Evolutionary conservation across 306 rosid genomes (phyloP), one percentile per base, ranked within the genome.

Genomic region (Castanea crenata): DNA sequence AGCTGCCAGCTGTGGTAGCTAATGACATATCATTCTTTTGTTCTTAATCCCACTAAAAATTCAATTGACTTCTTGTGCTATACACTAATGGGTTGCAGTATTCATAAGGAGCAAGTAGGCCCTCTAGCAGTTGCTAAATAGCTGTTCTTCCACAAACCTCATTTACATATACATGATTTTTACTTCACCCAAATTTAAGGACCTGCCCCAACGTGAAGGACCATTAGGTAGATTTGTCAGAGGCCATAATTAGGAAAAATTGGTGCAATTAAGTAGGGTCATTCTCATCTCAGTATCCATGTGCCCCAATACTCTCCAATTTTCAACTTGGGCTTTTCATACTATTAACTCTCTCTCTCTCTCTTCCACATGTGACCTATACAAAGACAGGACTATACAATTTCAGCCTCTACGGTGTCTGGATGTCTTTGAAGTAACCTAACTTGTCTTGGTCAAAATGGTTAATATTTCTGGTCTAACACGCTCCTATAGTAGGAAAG

Each of bases 161-260:
- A 64, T 74, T 64, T 41, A 41, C 46, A 41, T 41, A 41, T 41
- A 76, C 69, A 23, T 35, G 59, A 49, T 49, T 62, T 76, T 76
- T 46, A 6, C 69, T 6, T 44, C 25, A 54, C 14, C 31, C 18
- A 71, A 71, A 76, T 56, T 54, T 27, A 75, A 71, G 23, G 69
- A 32, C 16, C 46, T 62, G 72, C 23, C 69, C 65, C 44, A 55
- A 77, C 52, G 38, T 44, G n/a, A 78, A 71, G 63, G 70, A 67
- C 32, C 13, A 73, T 79, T 83, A 19, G 76, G 87, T 83, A 57
- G 75, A 63, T 62, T 61, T 71, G 81, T 83, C 87, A 83, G 87
- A 83, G 31, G 23, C 27, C 81, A 79, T 79, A 71, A 83, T 79
- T 63, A 61, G 44, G 29, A 44, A 41, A 13, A 61, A 41, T 41